Base-by-base conservation (phyloP, 495 filamentous ascomycete genomes). In the Pyrenopolyporus hunteri region DNA sequence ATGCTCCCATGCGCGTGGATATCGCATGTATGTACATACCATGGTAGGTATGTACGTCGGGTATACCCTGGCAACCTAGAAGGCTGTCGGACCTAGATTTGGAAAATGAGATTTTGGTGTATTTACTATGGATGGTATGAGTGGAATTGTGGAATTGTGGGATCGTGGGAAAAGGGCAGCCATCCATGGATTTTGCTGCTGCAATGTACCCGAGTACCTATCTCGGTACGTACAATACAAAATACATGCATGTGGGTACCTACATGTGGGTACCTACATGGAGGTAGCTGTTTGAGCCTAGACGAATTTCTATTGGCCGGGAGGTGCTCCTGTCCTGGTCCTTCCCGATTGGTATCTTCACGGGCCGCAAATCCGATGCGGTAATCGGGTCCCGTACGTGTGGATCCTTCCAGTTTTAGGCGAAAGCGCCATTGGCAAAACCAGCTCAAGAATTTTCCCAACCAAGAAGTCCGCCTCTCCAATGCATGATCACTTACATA, bases 291-390 rank as follows among this genome's bases (percentile, higher is more conserved):
- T n/a, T n/a, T n/a, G n/a, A n/a, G n/a, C n/a, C n/a, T n/a, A n/a
- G n/a, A n/a, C n/a, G n/a, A n/a, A 20, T 26, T 31, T 31, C 16
- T 31, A 66, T 65, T 60, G 62, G 56, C 11, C 25, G 25, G 22
- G 16, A 51, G 57, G 57, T 45, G 51, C 39, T 66, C 57, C 46
- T 52, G 17, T 46, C 47, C 57, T 66, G 37, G 29, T 47, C 44
- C 53, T 57, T 66, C 57, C 63, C 57, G 57, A 66, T 57, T 43
- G 14, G 57, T 37, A 16, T 57, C 0, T 20, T 57, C 43, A 47
- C 63, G 63, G 63, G 31, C 63, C 63, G 63, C 32, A 19, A 37
- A 56, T 16, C 63, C 63, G 63, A 61, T 61, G 19, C 45, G 51
- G 51, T 57, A 47, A 56, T 57, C 40, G 51, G 33, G 57, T 36